A percentile compares a stretch with the other conserved stretches of the same genome.
These are phyloP conservation scores for Gossypium raimondii DNA, from an alignment of 345 rosid species.

Conservation along the genomic window DNA sequence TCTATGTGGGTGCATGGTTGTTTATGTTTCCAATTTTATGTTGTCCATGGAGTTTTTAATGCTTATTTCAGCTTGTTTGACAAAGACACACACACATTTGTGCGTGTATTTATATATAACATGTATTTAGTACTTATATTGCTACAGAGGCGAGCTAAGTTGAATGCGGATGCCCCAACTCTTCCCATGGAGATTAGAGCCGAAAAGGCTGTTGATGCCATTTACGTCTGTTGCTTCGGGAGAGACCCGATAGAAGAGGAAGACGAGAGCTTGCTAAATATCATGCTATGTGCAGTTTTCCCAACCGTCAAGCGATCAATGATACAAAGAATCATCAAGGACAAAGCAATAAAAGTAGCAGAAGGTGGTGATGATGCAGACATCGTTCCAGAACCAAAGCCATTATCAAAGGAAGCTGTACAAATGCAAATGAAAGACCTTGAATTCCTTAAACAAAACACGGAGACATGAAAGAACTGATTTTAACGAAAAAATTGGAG, in stretches of 20 bases:
- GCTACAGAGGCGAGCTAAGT: constrained; percentile 73
- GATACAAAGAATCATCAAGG: constrained; percentile 57
- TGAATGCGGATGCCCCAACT: constrained; percentile 47
- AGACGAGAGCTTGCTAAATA: constrained; percentile 55
- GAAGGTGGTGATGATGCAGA: constrained; percentile 56
- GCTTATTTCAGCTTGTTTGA: background rate
- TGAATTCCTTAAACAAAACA: constrained; percentile 72
- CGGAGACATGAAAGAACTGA: constrained; percentile 32
- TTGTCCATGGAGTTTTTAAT: background rate
- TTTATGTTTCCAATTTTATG: background rate
- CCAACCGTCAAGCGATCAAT: constrained; percentile 48
- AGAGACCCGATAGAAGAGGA: constrained; percentile 66
- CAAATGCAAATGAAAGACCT: constrained; percentile 92
- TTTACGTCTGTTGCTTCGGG: constrained; percentile 75
- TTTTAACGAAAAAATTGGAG: background rate
- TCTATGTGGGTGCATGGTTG: background rate
- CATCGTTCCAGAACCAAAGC: constrained; percentile 39
- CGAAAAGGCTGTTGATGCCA: constrained; percentile 88
- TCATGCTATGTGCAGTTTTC: constrained; percentile 68
- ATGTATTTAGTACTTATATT: background rate
- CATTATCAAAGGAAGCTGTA: constrained; percentile 69
- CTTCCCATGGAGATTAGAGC: constrained; percentile 71
- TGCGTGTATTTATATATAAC: background rate
- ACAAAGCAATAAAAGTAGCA: constrained; percentile 55
- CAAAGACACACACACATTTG: background rate